Conservation (phyloP, 1,139 yeast species). For the Candida frijolesensis region DNA sequence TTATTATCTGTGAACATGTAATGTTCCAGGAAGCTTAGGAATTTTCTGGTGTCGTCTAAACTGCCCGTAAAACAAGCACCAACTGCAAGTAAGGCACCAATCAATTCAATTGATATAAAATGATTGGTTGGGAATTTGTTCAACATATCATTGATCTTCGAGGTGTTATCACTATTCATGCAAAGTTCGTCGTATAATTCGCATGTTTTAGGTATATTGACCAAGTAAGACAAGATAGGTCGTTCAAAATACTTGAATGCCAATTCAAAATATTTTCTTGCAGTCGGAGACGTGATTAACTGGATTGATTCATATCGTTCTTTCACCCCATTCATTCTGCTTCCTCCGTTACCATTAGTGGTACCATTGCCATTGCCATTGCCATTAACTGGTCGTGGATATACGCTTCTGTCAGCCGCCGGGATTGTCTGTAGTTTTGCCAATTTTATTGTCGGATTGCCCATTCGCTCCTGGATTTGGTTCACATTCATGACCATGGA, state of each 20-base stretch:
- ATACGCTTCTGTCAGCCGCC: background rate
- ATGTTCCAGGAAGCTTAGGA: constrained; percentile 8
- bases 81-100: constrained; percentile 10
- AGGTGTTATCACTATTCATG: background rate
- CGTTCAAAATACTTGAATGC: constrained; percentile 8
- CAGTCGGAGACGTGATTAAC: constrained; percentile 10
- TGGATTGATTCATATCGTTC: background rate
- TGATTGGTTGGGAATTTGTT: constrained; percentile 11
- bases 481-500: constrained; percentile 10
- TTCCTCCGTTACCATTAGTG: background rate
- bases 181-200: constrained; percentile 9
- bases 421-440: constrained; percentile 1
- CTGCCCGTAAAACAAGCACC: constrained; percentile 10
- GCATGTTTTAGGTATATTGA: background rate
- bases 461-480: constrained; percentile 1
- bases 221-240: constrained; percentile 11
- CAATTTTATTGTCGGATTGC: background rate
- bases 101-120: constrained; percentile 12
- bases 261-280: constrained; percentile 5
- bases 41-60: constrained; percentile 9
- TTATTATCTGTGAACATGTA: constrained; percentile 6
- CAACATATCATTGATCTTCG: constrained; percentile 5
- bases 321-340: background rate
- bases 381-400: background rate
- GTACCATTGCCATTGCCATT: background rate